These are phyloP conservation scores for Xylaria hypoxylon DNA, from an alignment of 2,329 filamentous ascomycete genomes.

Conservation along the genomic window DNA sequence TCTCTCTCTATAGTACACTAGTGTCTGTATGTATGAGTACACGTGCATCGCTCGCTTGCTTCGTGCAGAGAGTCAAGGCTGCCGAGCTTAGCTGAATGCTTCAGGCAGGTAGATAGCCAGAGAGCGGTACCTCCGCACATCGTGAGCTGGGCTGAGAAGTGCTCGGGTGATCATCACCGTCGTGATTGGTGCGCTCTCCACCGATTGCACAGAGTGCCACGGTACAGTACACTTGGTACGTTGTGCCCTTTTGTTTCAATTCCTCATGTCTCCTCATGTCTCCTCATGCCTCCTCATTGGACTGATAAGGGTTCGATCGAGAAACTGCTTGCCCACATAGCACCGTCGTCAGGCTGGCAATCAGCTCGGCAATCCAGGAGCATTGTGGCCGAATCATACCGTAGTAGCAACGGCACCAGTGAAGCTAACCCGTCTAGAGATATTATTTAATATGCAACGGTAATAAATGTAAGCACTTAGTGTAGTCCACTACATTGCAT, in stretches of 20 bases:
- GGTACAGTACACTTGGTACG: constrained; percentile 24
- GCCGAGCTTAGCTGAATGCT: constrained; percentile 37
- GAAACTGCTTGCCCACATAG: constrained; percentile 21
- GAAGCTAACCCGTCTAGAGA: constrained; percentile 22
- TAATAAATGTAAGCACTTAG: constrained; percentile 28
- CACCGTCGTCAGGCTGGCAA: constrained; percentile 35
- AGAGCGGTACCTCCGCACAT: constrained; percentile 11
- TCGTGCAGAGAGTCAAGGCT: constrained; percentile 28
- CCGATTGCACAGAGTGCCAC: constrained; percentile 32
- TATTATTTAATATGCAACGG: constrained; percentile 29
- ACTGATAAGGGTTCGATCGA: constrained; percentile 38
- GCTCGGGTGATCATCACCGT: constrained; percentile 26
- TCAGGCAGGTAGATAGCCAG: constrained; percentile 32
- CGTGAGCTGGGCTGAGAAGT: constrained; percentile 32
- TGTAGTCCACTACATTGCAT: constrained; percentile 8
- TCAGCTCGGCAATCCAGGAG: constrained; percentile 38
- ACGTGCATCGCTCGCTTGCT: constrained; percentile 27
- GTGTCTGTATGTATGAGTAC: no score
- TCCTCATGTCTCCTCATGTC: constrained; percentile 23
- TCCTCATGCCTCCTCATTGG: constrained; percentile 33
- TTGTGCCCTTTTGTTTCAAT: constrained; percentile 7
- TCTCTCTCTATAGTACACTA: constrained; percentile 2
- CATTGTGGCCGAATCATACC: constrained; percentile 35
- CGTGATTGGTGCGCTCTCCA: constrained; percentile 37
- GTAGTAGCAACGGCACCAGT: constrained; percentile 29